Conservation (phyloP, 2,329 filamentous ascomycete genomes). For the Alternaria burnsii region DNA sequence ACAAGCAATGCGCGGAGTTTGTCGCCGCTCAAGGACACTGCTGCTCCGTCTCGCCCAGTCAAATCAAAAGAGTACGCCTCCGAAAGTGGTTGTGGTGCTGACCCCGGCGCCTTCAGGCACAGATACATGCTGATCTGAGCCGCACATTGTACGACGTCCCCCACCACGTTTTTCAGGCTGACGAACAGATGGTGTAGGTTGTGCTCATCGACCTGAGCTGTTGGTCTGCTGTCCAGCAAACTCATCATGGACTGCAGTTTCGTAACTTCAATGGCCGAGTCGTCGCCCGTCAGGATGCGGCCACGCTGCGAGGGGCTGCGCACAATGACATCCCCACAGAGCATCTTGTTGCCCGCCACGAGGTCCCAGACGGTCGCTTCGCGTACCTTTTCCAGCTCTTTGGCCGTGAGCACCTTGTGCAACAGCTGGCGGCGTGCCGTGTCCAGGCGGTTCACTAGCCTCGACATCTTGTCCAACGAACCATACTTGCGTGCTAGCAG, state of each 20-base stretch:
- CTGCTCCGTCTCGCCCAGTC: slow-evolving; percentile 75
- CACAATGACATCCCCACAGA: slow-evolving; percentile 93
- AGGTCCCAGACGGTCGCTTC: slow-evolving; percentile 96
- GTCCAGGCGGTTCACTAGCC: slow-evolving; percentile 83
- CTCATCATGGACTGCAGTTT: slow-evolving; percentile 96
- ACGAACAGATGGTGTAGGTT: slow-evolving; percentile 84
- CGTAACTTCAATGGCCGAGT: slow-evolving; percentile 90
- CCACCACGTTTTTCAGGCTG: slow-evolving; percentile 83
- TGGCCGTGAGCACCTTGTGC: slow-evolving; percentile 88
- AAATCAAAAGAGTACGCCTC: slow-evolving; percentile 85
- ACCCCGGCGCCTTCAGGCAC: slow-evolving; percentile 73
- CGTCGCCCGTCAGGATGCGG: slow-evolving; percentile 86
- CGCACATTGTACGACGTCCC: slow-evolving; percentile 76
- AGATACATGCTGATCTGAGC: slow-evolving; percentile 77
- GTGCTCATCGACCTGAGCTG: slow-evolving; percentile 70
- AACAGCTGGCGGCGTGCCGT: slow-evolving; percentile 86
- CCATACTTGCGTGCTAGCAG: slow-evolving; percentile 83
- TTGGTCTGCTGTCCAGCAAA: slow-evolving; percentile 83
- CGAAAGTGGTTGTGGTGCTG: slow-evolving; percentile 72
- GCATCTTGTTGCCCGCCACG: slow-evolving; percentile 91
- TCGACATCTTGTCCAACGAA: slow-evolving; percentile 80
- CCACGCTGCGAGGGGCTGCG: slow-evolving; percentile 85
- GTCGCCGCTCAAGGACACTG: slow-evolving; percentile 68
- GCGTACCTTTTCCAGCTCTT: slow-evolving; percentile 81
- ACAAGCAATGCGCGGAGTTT: slow-evolving; percentile 87